phyloP scores from a whole-genome alignment of 768 basidiomycete species.

The Serendipita vermifera region DNA sequence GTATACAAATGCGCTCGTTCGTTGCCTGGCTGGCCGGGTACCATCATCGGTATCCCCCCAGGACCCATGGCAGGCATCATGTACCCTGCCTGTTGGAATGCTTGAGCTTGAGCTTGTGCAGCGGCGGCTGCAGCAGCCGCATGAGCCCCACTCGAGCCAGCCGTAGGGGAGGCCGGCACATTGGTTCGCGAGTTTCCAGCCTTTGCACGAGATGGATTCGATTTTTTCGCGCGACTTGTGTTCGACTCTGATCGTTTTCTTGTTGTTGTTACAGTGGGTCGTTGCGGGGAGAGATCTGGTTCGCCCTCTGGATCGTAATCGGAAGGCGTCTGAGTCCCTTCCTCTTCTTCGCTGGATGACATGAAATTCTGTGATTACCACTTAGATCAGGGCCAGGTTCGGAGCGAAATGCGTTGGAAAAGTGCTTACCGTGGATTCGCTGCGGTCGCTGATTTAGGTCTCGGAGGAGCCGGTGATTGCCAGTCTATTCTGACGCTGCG shows the following conservation, averaged over 20 bases:
- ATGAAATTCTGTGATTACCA: too few relatives aligned
- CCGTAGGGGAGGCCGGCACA: not conserved
- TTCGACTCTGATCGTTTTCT: too few relatives aligned
- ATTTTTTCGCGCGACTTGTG: not conserved
- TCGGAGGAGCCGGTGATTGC: too few relatives aligned
- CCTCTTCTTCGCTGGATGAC: not conserved
- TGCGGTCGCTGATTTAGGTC: too few relatives aligned
- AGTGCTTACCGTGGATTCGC: too few relatives aligned
- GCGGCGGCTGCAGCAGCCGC: not conserved
- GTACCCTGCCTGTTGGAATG: not conserved
- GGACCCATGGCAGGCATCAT: not conserved
- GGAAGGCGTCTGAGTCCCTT: conserved; percentile 2
- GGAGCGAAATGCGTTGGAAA: too few relatives aligned
- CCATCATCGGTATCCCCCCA: not conserved
- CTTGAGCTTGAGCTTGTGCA: not conserved
- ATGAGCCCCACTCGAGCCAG: not conserved
- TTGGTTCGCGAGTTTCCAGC: not conserved
- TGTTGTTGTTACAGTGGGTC: not conserved
- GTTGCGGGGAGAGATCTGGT: not conserved
- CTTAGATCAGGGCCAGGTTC: too few relatives aligned
- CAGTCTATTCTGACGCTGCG: too few relatives aligned
- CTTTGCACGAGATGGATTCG: not conserved
- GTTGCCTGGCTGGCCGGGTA: not conserved
- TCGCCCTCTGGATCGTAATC: not conserved
- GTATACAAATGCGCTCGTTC: conserved; percentile 6